Base-by-base conservation (phyloP, 2,329 filamentous ascomycete species). In the Penicillium sp. region DNA sequence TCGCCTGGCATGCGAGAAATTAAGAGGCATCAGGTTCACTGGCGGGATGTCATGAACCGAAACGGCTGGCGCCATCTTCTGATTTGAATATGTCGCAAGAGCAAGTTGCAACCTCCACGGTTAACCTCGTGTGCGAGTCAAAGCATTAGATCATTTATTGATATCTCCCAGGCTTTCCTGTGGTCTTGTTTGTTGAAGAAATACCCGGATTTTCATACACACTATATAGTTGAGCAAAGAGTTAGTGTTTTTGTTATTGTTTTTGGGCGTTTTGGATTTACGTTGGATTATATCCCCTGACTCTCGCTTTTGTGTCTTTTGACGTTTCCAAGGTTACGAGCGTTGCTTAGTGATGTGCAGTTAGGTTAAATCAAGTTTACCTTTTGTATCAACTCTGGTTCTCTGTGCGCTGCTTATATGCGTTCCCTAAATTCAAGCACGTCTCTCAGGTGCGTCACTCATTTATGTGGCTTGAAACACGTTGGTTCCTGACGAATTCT, bases 41-140 rank as follows among this genome's bases (percentile, higher is more conserved):
- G 91, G 91, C 80, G 91, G 74, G 87, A 95, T 72, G 81, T 91
- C 66, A 95, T 96, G 89, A 82, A 81, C 72, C 81, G 84, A 73
- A 93, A 91, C 75, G 82, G 82, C 61, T 95, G 88, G 90, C 88
- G 95, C 68, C 93, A 88, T 74, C 77, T 96, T 69, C 80, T 96
- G 69, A 90, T 96, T 72, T 95, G 73, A 74, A 38, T 22, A 26
- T 31, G 1, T 0, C 3, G 2, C 19, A 43, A 43, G 29, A 10
- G 19, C 19, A 1, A 24, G 17, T 24, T 8, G 0, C 34, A 22
- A 22, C 0, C 12, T 22, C 19, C 3, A 15, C 15, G 19, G 12
- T 8, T 2, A 2, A 24, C 19, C 19, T 24, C 13, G 5, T 39
- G 5, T 39, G 21, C n/a, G 9, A 17, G 21, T 17, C 9, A 21